phyloP scores from a whole-genome alignment of 257 asterid genomes.

The Forsythia viridissima region DNA sequence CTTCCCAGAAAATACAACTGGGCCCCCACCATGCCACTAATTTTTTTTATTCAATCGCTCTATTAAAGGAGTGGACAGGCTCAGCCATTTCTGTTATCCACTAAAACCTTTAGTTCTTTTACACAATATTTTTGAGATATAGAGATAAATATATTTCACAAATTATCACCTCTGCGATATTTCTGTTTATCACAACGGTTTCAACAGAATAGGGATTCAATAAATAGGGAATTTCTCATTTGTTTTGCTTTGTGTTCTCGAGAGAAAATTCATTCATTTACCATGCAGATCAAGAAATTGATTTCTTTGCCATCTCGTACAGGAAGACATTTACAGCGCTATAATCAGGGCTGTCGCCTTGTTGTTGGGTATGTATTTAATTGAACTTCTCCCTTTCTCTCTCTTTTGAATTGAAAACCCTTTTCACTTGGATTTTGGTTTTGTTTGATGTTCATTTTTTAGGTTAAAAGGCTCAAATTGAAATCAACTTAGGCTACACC shows the following conservation, averaged over 20 bases:
- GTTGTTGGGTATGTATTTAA: slow-evolving; percentile 73
- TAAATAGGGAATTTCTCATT: not conserved
- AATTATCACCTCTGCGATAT: not conserved
- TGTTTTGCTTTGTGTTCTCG: not conserved
- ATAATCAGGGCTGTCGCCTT: slow-evolving; percentile 65
- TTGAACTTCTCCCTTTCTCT: not conserved
- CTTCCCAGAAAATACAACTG: not conserved
- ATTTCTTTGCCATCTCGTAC: slow-evolving; percentile 56
- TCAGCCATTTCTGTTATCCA: not conserved
- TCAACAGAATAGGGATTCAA: not conserved
- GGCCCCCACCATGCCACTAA: not conserved
- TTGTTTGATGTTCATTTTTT: too few species aligned
- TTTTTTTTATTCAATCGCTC: not conserved
- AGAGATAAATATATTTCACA: not conserved
- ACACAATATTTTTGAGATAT: not conserved
- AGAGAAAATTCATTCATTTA: not conserved
- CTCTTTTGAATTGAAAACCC: too few species aligned
- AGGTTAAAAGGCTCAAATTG: too few species aligned
- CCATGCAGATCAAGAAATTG: slow-evolving; percentile 61
- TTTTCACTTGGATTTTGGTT: too few species aligned
- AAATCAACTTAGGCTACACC: too few species aligned
- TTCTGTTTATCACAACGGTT: not conserved
- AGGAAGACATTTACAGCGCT: slow-evolving; percentile 75
- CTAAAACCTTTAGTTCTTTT: not conserved
- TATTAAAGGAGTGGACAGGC: not conserved